A percentile compares a stretch with the other conserved stretches of the same genome.
These are phyloP conservation scores for Coniochaeta sp. DNA, from an alignment of 2,329 filamentous ascomycete genomes.

Conservation along the genomic window DNA sequence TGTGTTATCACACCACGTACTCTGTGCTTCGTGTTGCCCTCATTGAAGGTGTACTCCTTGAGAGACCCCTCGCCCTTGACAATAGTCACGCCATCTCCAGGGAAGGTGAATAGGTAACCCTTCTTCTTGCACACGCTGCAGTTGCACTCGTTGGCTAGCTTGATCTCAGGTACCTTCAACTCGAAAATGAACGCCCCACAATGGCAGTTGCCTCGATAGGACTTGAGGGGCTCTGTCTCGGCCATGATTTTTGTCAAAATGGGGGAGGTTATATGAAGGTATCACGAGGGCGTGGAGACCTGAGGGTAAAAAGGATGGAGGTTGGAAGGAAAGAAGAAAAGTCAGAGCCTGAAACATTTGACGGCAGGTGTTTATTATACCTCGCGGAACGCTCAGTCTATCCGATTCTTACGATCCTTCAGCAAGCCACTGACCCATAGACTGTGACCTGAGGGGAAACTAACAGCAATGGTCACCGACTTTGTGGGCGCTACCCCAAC, in stretches of 20 bases:
- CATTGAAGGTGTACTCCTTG: constrained; percentile 35
- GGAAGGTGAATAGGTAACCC: constrained; percentile 31
- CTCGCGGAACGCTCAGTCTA: not conserved
- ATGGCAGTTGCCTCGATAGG: constrained; percentile 50
- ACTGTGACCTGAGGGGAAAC: not conserved
- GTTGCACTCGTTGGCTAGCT: constrained; percentile 49
- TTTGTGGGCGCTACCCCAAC: not conserved
- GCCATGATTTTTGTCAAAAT: constrained; percentile 7
- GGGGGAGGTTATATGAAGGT: not conserved
- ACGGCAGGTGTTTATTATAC: not conserved
- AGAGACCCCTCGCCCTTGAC: constrained; percentile 38
- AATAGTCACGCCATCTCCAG: constrained; percentile 25
- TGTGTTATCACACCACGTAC: constrained; percentile 15
- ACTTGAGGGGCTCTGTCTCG: constrained; percentile 7
- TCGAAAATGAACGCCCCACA: constrained; percentile 47
- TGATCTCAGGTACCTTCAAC: constrained; percentile 47
- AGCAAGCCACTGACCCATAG: not conserved
- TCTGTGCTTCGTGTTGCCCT: constrained; percentile 29
- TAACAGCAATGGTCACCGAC: not conserved
- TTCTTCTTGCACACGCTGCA: constrained; percentile 58
- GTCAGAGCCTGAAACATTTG: not conserved
- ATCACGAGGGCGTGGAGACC: not conserved
- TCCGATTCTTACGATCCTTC: not conserved
- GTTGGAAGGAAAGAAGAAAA: not conserved
- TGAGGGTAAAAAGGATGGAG: not conserved